Evolutionary conservation across 1,284 basidiomycete species (phyloP), one percentile per base, ranked within the genome.

Genomic region (Apiotrichum laibachii): DNA sequence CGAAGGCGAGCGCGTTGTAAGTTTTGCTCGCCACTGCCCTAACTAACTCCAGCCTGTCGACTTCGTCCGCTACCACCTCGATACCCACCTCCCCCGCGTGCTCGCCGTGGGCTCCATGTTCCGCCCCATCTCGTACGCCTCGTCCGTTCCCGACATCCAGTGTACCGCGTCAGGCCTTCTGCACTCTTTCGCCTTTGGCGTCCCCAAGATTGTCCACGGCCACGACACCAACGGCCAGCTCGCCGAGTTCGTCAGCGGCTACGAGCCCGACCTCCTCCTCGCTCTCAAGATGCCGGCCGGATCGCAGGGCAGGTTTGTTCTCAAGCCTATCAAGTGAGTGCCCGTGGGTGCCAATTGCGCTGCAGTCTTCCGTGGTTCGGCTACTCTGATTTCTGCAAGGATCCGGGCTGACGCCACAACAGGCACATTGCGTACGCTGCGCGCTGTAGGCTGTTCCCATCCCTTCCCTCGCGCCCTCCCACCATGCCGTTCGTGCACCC

Each of bases 181-280:
- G n/a, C 45, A 56, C 26, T 46, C 51, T n/a, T 57, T 63, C 19
- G 59, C 63, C 12, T 60, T 67, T 46, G 68, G 60, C 26, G 62
- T 69, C 37, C 69, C 68, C 11, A 10, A 19, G 43, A 21, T 44
- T 19, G 43, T 44, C 43, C 19, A 44, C 19, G 59, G 56, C 2
- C 15, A 45, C 19, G 66, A 61, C 49, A 22, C 21, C 13, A 59
- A 57, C 35, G 43, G 35, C 33, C 48, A 49, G 5, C 46, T 66
- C 11, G 59, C 53, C 5, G 54, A 50, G 13, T 60, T 55, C 22
- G 39, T 63, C 1, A 52, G 43, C 21, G 60, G 64, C 0, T 57
- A 59, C 45, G 63, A 69, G 50, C 70, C 72, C 8, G 70, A 73
- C 54, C 45, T 70, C 13, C 64, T 61, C 13, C 64, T 73, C 3